phyloP scores from a whole-genome alignment of 2,329 filamentous ascomycete genomes.

The Ceratocystis albifundus region DNA sequence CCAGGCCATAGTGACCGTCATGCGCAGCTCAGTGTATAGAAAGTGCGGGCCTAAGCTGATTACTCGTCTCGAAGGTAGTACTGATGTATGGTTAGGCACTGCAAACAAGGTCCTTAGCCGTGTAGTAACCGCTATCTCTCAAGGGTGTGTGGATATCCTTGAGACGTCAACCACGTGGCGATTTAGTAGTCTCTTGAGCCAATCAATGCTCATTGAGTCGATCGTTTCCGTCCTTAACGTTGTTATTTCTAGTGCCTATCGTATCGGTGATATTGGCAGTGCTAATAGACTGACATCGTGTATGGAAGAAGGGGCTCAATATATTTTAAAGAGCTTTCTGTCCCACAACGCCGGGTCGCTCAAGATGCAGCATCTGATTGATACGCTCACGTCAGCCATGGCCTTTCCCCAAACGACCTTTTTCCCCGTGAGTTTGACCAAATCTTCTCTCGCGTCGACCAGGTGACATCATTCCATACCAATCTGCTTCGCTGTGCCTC shows the following conservation, averaged over 20 bases:
- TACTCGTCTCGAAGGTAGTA: conserved; percentile 36
- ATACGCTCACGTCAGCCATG: conserved; percentile 40
- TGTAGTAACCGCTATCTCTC: conserved; percentile 60
- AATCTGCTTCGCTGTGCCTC: conserved; percentile 60
- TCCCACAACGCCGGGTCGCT: conserved; percentile 57
- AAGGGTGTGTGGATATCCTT: conserved; percentile 68
- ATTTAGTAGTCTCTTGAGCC: conserved; percentile 57
- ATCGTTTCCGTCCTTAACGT: conserved; percentile 61
- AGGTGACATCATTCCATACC: conserved; percentile 54
- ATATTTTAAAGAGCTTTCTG: conserved; percentile 66
- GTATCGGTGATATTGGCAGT: conserved; percentile 51
- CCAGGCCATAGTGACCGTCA: conserved; percentile 62
- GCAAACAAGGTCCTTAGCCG: conserved; percentile 66
- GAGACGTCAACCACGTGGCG: conserved; percentile 81
- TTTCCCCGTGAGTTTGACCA: conserved; percentile 45
- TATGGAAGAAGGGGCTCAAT: conserved; percentile 60
- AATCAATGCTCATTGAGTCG: conserved; percentile 53
- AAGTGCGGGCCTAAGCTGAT: conserved; percentile 43
- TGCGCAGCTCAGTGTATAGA: conserved; percentile 55
- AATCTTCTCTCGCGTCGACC: conserved; percentile 50
- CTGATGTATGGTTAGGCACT: conserved; percentile 55
- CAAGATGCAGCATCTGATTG: conserved; percentile 64
- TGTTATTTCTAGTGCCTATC: conserved; percentile 60
- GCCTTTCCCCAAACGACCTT: conserved; percentile 48
- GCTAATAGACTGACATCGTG: conserved; percentile 43